Percentiles rank a stretch among this genome's conserved stretches.
phyloP scores from a whole-genome alignment of 164 flowering plant genomes.

The Kalanchoe fedtschenkoi region DNA sequence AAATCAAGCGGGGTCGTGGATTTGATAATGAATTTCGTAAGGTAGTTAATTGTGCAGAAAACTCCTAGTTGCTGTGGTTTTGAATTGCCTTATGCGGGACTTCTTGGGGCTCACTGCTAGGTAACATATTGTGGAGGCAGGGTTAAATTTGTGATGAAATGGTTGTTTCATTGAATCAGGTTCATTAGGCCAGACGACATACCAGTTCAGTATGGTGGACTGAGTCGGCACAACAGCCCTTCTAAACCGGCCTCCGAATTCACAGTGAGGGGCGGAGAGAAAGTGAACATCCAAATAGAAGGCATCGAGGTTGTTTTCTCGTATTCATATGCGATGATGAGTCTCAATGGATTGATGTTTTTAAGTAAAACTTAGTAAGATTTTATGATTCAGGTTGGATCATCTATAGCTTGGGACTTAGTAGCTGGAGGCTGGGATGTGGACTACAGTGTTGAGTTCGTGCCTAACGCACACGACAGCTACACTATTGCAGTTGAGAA shows the following conservation, averaged over 20 bases:
- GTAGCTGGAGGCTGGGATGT: conserved; percentile 97
- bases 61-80: too few relatives aligned
- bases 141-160: background rate
- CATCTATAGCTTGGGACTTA: conserved; percentile 92
- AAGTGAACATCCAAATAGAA: conserved; percentile 90
- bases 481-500: conserved; percentile 78
- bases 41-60: too few relatives aligned
- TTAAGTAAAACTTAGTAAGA: background rate
- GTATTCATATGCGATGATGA: background rate
- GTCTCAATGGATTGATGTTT: background rate
- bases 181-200: conserved; percentile 81
- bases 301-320: conserved; percentile 69
- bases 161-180: conserved; percentile 21
- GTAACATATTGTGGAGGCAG: too few relatives aligned
- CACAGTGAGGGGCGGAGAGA: conserved; percentile 86
- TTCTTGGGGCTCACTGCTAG: too few relatives aligned
- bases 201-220: conserved; percentile 86
- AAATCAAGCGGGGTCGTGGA: too few relatives aligned
- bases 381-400: conserved; percentile 37
- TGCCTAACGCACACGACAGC: conserved; percentile 61
- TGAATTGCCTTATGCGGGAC: too few relatives aligned
- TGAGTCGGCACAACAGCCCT: conserved; percentile 59
- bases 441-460: conserved; percentile 84
- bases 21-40: too few relatives aligned
- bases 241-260: conserved; percentile 94